A percentile compares a stretch with the other conserved stretches of the same genome.
phyloP scores from a whole-genome alignment of 192 early-diverging fungal species.

The Entomortierella parvispora region DNA sequence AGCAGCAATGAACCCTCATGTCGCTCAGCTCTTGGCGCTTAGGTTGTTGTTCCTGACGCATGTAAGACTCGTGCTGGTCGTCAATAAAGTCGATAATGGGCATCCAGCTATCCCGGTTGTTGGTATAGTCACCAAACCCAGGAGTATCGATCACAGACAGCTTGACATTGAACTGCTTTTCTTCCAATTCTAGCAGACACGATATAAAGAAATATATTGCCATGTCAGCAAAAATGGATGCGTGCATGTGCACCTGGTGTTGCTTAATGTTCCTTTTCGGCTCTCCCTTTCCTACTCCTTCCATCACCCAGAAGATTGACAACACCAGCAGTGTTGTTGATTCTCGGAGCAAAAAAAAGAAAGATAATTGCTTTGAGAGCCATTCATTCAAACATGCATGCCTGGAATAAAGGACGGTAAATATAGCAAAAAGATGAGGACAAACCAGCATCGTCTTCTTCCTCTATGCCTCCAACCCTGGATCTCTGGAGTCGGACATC shows the following conservation, averaged over 20 bases:
- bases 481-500: too few species aligned
- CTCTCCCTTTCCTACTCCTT: background rate
- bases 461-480: too few species aligned
- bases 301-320: too few species aligned
- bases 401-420: too few species aligned
- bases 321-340: background rate
- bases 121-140: slow-evolving; percentile 91
- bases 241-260: too few species aligned
- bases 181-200: slow-evolving; percentile 80
- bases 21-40: slow-evolving; percentile 89
- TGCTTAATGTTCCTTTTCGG: slow-evolving; percentile 5
- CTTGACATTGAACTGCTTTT: slow-evolving; percentile 98
- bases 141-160: slow-evolving; percentile 94
- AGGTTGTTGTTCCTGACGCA: slow-evolving; percentile 92
- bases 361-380: background rate
- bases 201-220: background rate
- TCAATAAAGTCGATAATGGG: slow-evolving; percentile 98
- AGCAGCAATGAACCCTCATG: slow-evolving; percentile 96
- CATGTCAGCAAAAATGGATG: background rate
- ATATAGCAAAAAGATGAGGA: too few species aligned
- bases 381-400: too few species aligned
- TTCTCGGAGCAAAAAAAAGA: slow-evolving; percentile 3
- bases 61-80: slow-evolving; percentile 95
- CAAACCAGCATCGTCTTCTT: too few species aligned
- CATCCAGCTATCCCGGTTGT: slow-evolving; percentile 97